Evolutionary conservation across 148 eudicot species (phyloP).

Genomic region (Rhododendron vialii): DNA sequence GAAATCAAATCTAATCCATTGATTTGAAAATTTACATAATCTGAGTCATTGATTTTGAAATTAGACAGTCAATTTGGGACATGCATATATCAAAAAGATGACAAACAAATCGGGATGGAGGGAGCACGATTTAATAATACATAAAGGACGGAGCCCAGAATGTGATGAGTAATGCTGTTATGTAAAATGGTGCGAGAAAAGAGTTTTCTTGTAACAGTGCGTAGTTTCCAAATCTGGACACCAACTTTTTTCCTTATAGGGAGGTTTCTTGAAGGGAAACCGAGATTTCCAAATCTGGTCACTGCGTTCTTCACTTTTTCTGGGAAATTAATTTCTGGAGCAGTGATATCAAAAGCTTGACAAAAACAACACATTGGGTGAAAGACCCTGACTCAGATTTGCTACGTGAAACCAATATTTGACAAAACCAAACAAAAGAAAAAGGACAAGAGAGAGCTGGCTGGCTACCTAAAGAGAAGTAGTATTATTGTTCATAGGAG

Average conservation of each 20-base stretch:
- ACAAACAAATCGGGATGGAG: too few species aligned
- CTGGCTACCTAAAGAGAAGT: constrained; percentile 20
- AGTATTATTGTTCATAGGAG: constrained; percentile 15
- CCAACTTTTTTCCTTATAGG: constrained; percentile 7
- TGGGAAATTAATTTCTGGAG: constrained; percentile 2
- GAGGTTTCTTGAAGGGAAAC: constrained; percentile 28
- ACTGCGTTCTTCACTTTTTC: constrained; percentile 12
- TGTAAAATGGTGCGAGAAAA: constrained; percentile 7
- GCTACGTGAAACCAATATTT: background rate
- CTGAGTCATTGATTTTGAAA: too few species aligned
- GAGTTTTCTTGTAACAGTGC: constrained; percentile 26
- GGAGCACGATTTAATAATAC: background rate
- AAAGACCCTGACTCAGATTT: constrained; percentile 22
- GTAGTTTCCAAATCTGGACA: constrained; percentile 22
- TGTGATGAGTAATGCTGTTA: background rate
- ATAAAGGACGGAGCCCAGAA: background rate
- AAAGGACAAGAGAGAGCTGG: constrained; percentile 7
- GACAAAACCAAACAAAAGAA: constrained; percentile 24
- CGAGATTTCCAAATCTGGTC: constrained; percentile 23
- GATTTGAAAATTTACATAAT: too few species aligned
- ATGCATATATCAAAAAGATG: too few species aligned
- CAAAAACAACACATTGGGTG: constrained; percentile 26
- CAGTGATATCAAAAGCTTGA: constrained; percentile 28
- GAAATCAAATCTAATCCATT: too few species aligned
- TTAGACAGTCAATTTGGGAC: too few species aligned